Evolutionary conservation across 257 asterid species (phyloP).

Genomic region (Solanum tarijense): DNA sequence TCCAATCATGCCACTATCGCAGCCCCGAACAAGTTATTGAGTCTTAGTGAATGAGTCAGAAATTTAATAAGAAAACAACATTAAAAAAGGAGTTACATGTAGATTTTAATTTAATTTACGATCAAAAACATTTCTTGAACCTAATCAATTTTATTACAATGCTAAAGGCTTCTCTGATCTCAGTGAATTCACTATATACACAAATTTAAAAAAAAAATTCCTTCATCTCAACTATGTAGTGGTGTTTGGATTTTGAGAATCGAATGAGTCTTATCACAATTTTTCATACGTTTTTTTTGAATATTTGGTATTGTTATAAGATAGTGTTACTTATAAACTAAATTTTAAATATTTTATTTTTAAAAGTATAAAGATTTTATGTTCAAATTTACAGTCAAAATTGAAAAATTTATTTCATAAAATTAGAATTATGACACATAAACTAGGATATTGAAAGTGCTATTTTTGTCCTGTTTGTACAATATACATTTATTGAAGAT

Average conservation of each 20-base stretch:
- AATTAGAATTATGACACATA: not conserved
- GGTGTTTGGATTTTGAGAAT: not conserved
- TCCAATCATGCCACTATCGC: not conserved
- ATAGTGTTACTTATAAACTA: not conserved
- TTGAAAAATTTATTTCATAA: too few relatives aligned
- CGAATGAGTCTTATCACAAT: not conserved
- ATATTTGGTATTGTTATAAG: not conserved
- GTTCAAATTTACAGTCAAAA: too few relatives aligned
- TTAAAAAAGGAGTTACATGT: not conserved
- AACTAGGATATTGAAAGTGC: not conserved
- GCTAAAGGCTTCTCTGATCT: not conserved
- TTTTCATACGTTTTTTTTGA: not conserved
- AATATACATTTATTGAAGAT: not conserved
- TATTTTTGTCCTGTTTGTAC: not conserved
- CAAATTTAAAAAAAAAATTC: not conserved
- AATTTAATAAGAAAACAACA: conserved; percentile 1
- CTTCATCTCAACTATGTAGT: not conserved
- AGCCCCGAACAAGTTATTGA: not conserved
- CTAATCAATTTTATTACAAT: not conserved
- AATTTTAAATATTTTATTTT: not conserved
- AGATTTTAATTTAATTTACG: too few relatives aligned
- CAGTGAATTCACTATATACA: not conserved
- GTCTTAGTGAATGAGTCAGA: not conserved
- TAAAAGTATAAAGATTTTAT: not conserved
- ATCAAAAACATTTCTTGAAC: not conserved